phyloP scores from a whole-genome alignment of 2,329 filamentous ascomycete species.

The Aspergillus flavus region DNA sequence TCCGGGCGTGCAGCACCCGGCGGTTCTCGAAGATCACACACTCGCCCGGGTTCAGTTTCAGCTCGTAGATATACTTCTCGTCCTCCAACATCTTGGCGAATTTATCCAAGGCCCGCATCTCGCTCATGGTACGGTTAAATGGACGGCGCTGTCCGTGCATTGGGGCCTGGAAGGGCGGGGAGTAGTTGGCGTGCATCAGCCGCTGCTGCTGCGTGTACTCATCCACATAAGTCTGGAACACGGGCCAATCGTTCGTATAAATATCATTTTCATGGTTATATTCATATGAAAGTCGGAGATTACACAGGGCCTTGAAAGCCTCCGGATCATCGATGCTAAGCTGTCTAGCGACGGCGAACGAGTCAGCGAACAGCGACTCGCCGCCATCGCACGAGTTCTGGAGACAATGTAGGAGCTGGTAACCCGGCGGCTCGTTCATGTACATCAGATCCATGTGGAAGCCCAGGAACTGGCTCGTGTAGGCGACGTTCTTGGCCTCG shows the following conservation, averaged over 20 bases:
- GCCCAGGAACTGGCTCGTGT: slow-evolving; percentile 78
- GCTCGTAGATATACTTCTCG: slow-evolving; percentile 64
- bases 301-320: slow-evolving; percentile 42
- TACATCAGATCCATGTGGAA: slow-evolving; percentile 96
- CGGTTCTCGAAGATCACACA: slow-evolving; percentile 93
- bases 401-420: slow-evolving; percentile 89
- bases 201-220: slow-evolving; percentile 15
- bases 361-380: slow-evolving; percentile 83
- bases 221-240: slow-evolving; percentile 48
- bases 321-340: slow-evolving; percentile 18
- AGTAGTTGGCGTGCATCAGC: slow-evolving; percentile 64
- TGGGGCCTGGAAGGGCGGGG: slow-evolving; percentile 74
- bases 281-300: slow-evolving; percentile 60
- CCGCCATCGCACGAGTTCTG: slow-evolving; percentile 78
- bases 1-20: slow-evolving; percentile 80
- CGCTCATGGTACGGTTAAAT: slow-evolving; percentile 23
- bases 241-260: slow-evolving; percentile 62
- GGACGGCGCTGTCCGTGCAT: slow-evolving; percentile 35
- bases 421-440: slow-evolving; percentile 73
- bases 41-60: slow-evolving; percentile 76
- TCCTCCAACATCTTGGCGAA: slow-evolving; percentile 65
- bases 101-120: slow-evolving; percentile 51
- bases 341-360: slow-evolving; percentile 59
- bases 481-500: slow-evolving; percentile 86
- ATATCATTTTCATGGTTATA: slow-evolving; percentile 67